Conservation (phyloP, 305 asterid species). For the Ilex paraguariensis region DNA sequence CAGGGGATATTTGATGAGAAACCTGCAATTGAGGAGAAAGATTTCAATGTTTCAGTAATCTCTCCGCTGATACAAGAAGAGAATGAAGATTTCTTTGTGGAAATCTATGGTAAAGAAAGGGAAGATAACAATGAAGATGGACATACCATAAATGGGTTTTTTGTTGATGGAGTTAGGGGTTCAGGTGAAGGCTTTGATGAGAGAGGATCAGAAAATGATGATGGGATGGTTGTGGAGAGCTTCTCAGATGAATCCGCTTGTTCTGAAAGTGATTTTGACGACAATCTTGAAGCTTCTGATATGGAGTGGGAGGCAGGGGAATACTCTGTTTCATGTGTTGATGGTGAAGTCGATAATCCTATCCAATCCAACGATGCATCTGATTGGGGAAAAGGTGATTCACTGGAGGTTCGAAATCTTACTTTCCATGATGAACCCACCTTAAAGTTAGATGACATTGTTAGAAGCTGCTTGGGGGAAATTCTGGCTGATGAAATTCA, state of each 20-base stretch:
- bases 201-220: background rate
- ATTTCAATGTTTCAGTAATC: background rate
- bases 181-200: slow-evolving; percentile 11
- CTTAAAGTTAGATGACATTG: slow-evolving; percentile 9
- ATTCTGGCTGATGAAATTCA: slow-evolving; percentile 20
- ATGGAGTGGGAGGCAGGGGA: slow-evolving; percentile 52
- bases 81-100: slow-evolving; percentile 28
- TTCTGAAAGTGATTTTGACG: slow-evolving; percentile 8
- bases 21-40: slow-evolving; percentile 6
- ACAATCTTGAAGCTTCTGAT: slow-evolving; percentile 28
- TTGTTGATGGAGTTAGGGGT: background rate
- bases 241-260: slow-evolving; percentile 1
- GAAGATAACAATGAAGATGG: slow-evolving; percentile 13
- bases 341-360: slow-evolving; percentile 23
- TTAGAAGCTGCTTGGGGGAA: slow-evolving; percentile 23
- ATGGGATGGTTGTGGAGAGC: slow-evolving; percentile 6
- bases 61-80: slow-evolving; percentile 24
- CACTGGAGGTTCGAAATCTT: slow-evolving; percentile 1
- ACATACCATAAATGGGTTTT: background rate
- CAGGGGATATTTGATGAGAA: slow-evolving; percentile 10
- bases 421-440: slow-evolving; percentile 7
- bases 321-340: slow-evolving; percentile 25
- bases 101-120: slow-evolving; percentile 34
- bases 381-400: slow-evolving; percentile 17
- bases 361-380: slow-evolving; percentile 6